Base-by-base conservation (phyloP, 1,284 basidiomycete species). In the Uromyces viciae-fabae region DNA sequence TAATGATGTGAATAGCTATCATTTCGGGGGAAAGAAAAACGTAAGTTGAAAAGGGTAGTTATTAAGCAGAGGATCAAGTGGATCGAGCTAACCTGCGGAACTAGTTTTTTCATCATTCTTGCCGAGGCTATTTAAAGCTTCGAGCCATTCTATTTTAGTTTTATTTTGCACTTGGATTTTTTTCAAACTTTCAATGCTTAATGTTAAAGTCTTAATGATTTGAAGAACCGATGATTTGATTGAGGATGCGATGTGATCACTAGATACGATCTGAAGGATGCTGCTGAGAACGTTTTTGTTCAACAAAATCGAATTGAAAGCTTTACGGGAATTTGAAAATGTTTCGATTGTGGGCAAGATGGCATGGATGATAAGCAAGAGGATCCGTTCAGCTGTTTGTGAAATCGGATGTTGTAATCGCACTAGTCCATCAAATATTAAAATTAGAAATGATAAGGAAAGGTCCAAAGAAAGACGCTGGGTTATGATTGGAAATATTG, bases 121-220 rank as follows among this genome's bases (percentile, higher is more conserved):
- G 7, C 71, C 54, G 22, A 46, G 22, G 5, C 11, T 28, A 54
- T 46, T 9, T 15, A 73, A 58, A 25, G 52, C 15, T 38, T 56
- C 49, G 15, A 73, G 71, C 71, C 71, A 73, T 40, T 73, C 71
- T 25, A 73, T 54, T 42, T 49, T 46, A 73, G 1, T 42, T 0
- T 58, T 36, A 56, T 58, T 19, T 25, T 40, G 15, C 8, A 40
- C 38, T 40, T 56, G 25, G 19, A 73, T 22, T 58, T 52, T 52
- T 46, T 73, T 73, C 52, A 73, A 33, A 25, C 40, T 56, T 73
- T 73, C 71, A 33, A 73, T 19, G 40, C 28, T 58, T 15, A 73
- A 56, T 15, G 25, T 33, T 31, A 73, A 40, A 56, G 36, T 58
- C 14, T 36, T 14, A 3, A 73, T 73, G 33, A 56, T 73, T 38